These are phyloP conservation scores for Codiaeum variegatum DNA, from an alignment of 441 rosid species.

Conservation along the genomic window DNA sequence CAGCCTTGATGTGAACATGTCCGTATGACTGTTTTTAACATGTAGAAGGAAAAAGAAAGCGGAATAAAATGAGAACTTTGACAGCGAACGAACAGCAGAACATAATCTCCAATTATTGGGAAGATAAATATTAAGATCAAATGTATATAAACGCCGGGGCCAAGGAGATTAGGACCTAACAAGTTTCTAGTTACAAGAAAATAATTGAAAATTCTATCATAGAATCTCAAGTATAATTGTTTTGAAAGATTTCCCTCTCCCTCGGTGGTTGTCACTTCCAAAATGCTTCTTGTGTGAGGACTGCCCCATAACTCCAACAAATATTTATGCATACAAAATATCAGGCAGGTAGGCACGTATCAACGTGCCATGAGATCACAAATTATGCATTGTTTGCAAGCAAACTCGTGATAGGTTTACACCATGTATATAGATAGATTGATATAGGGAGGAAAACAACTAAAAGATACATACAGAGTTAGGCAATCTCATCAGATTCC, in stretches of 20 bases:
- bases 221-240: not conserved
- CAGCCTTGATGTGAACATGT: not conserved
- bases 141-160: not conserved
- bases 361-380: not conserved
- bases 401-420: not conserved
- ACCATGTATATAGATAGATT: not conserved
- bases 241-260: not conserved
- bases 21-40: not conserved
- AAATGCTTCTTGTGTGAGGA: not conserved
- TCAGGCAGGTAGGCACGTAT: not conserved
- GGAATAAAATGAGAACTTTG: not conserved
- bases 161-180: not conserved
- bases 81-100: not conserved
- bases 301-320: not conserved
- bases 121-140: not conserved
- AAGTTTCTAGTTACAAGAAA: not conserved
- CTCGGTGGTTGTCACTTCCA: not conserved
- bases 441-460: not conserved
- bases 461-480: not conserved
- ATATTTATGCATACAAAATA: not conserved
- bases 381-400: not conserved
- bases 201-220: not conserved
- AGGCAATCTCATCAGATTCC: slow-evolving; percentile 33
- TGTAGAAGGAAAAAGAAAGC: not conserved
- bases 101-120: not conserved